Conservation (phyloP, 768 basidiomycete species). For the Boletus barrowsii region DNA sequence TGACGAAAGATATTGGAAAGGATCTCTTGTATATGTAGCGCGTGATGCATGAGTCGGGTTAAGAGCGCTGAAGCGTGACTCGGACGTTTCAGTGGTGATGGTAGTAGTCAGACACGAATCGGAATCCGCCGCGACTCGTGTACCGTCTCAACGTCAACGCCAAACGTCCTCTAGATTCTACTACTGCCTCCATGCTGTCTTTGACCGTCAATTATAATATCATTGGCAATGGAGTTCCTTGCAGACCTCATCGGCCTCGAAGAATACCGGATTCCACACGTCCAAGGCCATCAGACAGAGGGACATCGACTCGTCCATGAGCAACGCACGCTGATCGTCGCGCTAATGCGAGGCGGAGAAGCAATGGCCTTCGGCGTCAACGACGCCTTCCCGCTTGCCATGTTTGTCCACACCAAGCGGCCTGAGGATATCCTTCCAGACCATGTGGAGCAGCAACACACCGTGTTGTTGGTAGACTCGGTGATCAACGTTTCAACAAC, state of each 20-base stretch:
- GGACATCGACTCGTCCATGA: slow-evolving; percentile 13
- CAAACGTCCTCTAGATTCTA: no score
- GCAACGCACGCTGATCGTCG: slow-evolving; percentile 12
- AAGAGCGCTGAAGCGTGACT: no score
- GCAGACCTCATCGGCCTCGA: slow-evolving; percentile 15
- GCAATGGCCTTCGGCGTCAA: slow-evolving; percentile 14
- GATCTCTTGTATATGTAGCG: no score
- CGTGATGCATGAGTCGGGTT: no score
- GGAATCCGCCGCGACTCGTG: no score
- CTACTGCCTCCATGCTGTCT: no score
- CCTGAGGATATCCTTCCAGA: slow-evolving; percentile 13
- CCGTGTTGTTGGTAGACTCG: slow-evolving; percentile 16
- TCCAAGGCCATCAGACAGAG: slow-evolving; percentile 14
- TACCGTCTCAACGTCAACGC: no score
- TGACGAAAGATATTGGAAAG: no score
- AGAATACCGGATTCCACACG: slow-evolving; percentile 13
- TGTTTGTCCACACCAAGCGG: slow-evolving; percentile 14
- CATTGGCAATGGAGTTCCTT: slow-evolving; percentile 16
- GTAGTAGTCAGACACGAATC: no score
- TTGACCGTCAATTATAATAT: no score
- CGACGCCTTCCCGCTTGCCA: slow-evolving; percentile 14
- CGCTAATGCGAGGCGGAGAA: slow-evolving; percentile 16
- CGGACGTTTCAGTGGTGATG: no score
- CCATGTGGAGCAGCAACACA: slow-evolving; percentile 10
- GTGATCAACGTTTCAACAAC: slow-evolving; percentile 13